phyloP scores from a whole-genome alignment of 305 asterid genomes.

The Fraxinus floribunda region DNA sequence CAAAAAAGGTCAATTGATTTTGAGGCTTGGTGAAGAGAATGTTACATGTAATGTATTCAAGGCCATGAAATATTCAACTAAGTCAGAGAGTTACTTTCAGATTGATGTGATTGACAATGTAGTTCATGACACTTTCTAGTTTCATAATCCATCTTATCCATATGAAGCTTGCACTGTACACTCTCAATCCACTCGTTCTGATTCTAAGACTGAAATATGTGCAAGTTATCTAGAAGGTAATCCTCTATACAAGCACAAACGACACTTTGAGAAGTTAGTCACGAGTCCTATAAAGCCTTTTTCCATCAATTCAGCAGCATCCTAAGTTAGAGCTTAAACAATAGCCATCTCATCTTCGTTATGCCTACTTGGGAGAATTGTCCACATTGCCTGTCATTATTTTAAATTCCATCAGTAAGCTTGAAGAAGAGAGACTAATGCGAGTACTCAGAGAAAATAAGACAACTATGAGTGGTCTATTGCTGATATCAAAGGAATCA shows the following conservation, averaged over 20 bases:
- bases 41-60: not conserved
- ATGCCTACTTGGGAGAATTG: not conserved
- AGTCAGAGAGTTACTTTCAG: too few species aligned
- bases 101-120: not conserved
- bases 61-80: not conserved
- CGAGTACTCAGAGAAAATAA: not conserved
- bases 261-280: too few species aligned
- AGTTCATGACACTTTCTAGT: too few species aligned
- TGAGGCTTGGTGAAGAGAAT: not conserved
- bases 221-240: not conserved
- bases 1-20: not conserved
- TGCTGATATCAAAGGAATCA: not conserved
- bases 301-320: too few species aligned
- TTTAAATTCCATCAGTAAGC: not conserved
- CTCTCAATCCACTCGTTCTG: not conserved
- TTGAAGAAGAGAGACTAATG: not conserved
- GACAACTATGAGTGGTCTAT: too few species aligned
- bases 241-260: not conserved
- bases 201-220: not conserved
- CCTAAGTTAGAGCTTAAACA: too few species aligned
- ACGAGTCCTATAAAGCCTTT: too few species aligned
- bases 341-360: too few species aligned
- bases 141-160: not conserved
- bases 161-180: not conserved
- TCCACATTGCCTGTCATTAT: not conserved